Conservation (phyloP, 371 early-diverging fungal species). For the Syncephalis fuscata region DNA sequence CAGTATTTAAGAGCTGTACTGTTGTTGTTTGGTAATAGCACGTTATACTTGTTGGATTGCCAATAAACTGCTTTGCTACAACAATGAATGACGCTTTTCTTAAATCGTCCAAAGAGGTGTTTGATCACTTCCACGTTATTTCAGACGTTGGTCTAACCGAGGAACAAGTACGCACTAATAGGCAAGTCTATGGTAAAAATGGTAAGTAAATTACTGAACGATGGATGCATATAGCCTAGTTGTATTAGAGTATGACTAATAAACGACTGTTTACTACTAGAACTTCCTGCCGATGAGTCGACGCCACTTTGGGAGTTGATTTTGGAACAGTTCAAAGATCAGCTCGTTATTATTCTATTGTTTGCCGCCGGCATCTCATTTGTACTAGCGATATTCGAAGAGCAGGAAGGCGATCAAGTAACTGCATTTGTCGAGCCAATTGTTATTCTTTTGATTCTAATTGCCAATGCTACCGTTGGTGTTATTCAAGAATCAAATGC, state of each 20-base stretch:
- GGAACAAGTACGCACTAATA: conserved; percentile 30
- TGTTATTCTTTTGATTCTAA: conserved; percentile 89
- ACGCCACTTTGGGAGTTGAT: conserved; percentile 87
- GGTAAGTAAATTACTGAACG: no score
- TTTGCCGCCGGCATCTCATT: conserved; percentile 85
- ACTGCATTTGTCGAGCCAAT: conserved; percentile 94
- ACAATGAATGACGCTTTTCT: conserved; percentile 50
- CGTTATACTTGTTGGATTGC: no score
- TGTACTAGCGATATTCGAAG: conserved; percentile 81
- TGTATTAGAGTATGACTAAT: no score
- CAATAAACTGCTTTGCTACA: no score
- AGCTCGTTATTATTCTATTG: conserved; percentile 87
- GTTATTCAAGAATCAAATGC: conserved; percentile 93
- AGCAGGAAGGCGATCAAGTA: conserved; percentile 23
- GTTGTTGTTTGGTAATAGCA: no score
- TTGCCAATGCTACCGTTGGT: conserved; percentile 95
- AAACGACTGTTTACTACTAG: conserved; percentile 20
- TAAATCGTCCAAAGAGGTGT: conserved; percentile 44
- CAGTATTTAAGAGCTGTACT: no score
- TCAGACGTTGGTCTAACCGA: conserved; percentile 34
- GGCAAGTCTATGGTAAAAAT: conserved; percentile 49
- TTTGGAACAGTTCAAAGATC: conserved; percentile 93
- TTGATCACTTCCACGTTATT: conserved; percentile 40
- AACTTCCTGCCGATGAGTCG: conserved; percentile 63
- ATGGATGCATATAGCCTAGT: no score